These are phyloP conservation scores for Aleurites moluccanus DNA, from an alignment of 441 rosid species.

Conservation along the genomic window DNA sequence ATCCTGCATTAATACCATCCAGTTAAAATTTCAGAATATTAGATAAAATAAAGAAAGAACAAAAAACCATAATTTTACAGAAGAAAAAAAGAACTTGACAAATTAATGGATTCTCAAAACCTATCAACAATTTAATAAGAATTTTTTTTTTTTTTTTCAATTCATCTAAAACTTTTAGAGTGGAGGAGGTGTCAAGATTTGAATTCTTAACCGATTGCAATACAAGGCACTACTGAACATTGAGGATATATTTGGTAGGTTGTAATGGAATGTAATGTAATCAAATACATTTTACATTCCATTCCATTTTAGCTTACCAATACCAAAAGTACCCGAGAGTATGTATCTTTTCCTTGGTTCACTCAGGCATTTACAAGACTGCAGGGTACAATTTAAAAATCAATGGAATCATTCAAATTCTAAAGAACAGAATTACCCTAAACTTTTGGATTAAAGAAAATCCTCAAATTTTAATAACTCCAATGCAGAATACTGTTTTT, in stretches of 20 bases:
- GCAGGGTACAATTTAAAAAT: background rate
- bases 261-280: too few relatives aligned
- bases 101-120: background rate
- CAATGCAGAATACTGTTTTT: too few relatives aligned
- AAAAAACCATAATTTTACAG: conserved; percentile 1
- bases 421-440: background rate
- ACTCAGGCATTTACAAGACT: background rate
- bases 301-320: too few relatives aligned
- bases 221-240: too few relatives aligned
- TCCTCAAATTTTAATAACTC: too few relatives aligned
- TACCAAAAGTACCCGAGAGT: background rate
- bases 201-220: too few relatives aligned
- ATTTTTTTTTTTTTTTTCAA: background rate
- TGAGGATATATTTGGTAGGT: too few relatives aligned
- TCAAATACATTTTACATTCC: too few relatives aligned
- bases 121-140: background rate
- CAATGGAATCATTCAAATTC: background rate
- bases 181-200: too few relatives aligned
- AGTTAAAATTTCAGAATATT: background rate
- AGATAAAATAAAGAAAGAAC: background rate
- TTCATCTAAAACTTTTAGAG: too few relatives aligned
- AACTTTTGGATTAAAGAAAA: too few relatives aligned
- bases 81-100: too few relatives aligned
- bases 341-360: background rate
- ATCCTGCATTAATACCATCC: conserved; percentile 26